These are phyloP conservation scores for Oryza officinalis DNA, from an alignment of 176 grass and related monocot species.

Conservation along the genomic window DNA sequence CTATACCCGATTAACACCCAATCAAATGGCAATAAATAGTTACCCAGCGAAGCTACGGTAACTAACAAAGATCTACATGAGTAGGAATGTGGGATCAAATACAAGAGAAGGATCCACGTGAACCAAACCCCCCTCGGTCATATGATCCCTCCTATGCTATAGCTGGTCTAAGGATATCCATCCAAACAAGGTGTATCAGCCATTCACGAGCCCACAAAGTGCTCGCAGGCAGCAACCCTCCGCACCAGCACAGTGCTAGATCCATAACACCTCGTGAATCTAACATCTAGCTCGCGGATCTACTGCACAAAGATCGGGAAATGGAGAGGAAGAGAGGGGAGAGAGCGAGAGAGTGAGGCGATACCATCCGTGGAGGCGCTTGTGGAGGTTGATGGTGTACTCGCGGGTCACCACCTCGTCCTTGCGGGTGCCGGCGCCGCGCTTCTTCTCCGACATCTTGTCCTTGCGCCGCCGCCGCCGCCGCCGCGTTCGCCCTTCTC, in stretches of 20 bases:
- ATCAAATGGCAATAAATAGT: background rate
- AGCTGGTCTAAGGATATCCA: slow-evolving; percentile 42
- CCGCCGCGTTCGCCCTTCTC: slow-evolving; percentile 11
- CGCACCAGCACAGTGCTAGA: slow-evolving; percentile 30
- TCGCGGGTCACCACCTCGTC: slow-evolving; percentile 74
- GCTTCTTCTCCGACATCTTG: slow-evolving; percentile 62
- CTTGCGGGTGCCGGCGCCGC: slow-evolving; percentile 50
- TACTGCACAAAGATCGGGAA: background rate
- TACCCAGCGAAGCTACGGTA: background rate
- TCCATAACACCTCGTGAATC: background rate
- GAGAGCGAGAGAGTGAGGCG: background rate
- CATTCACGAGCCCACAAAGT: slow-evolving; percentile 59
- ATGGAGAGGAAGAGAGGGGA: background rate
- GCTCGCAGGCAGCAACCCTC: slow-evolving; percentile 52
- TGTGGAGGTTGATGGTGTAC: slow-evolving; percentile 81
- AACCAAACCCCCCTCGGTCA: slow-evolving; percentile 43
- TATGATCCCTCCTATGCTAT: slow-evolving; percentile 30
- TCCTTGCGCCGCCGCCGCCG: slow-evolving; percentile 36
- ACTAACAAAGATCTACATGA: background rate
- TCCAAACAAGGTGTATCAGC: slow-evolving; percentile 37
- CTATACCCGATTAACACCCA: slow-evolving; percentile 48
- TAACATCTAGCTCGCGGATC: background rate
- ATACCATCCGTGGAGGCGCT: slow-evolving; percentile 77
- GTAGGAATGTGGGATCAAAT: slow-evolving; percentile 46
- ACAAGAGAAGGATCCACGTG: slow-evolving; percentile 46